Conservation (phyloP, 306 rosid genomes). For the Sophora flavescens region DNA sequence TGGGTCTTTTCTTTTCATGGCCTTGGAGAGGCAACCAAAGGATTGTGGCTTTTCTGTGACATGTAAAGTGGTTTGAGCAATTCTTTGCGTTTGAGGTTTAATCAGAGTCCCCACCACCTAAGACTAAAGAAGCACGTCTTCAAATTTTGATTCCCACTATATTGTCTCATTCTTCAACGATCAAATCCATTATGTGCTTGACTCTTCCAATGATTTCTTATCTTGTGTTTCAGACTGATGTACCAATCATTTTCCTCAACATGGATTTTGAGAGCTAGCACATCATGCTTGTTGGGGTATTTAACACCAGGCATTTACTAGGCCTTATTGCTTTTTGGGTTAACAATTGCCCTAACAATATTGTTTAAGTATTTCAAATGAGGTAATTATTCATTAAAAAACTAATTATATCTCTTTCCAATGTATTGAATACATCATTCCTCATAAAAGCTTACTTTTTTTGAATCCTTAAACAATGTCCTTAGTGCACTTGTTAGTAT, state of each 20-base stretch:
- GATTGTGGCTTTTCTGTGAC: not conserved
- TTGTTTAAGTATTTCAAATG: too few relatives aligned
- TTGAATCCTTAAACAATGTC: too few relatives aligned
- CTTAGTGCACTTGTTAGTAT: too few relatives aligned
- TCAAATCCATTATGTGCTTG: conserved; percentile 19
- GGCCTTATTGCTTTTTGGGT: not conserved
- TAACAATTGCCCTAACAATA: too few relatives aligned
- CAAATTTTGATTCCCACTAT: conserved; percentile 38
- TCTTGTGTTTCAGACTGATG: not conserved
- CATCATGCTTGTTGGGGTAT: not conserved
- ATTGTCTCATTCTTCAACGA: conserved; percentile 13
- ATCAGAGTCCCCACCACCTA: conserved; percentile 44
- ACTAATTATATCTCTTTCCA: too few relatives aligned
- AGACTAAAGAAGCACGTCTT: conserved; percentile 18
- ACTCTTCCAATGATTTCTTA: conserved; percentile 12
- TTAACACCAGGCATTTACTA: not conserved
- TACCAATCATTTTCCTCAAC: conserved; percentile 7
- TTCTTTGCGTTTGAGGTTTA: not conserved
- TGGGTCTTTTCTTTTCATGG: not conserved
- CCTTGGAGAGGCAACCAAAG: not conserved
- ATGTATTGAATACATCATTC: too few relatives aligned
- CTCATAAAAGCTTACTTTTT: too few relatives aligned
- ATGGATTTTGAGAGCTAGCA: not conserved
- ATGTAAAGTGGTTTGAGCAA: not conserved
- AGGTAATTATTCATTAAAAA: too few relatives aligned